Evolutionary conservation across 345 rosid species (phyloP).

Genomic region (Anastatica hierochuntica): DNA sequence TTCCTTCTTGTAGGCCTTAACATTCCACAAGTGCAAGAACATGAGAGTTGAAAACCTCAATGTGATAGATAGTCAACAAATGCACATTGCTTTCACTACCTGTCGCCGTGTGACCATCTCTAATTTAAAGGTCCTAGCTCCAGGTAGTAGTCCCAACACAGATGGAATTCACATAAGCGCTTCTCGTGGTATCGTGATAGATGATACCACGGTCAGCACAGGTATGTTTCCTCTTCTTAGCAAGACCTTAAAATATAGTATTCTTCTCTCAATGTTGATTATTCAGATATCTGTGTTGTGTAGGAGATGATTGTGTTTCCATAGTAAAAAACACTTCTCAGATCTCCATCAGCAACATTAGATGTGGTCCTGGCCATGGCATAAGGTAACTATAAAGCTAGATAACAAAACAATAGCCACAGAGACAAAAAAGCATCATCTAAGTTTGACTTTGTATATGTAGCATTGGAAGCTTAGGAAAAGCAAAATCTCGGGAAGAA

Average conservation of each 20-base stretch:
- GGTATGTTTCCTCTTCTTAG: constrained; percentile 30
- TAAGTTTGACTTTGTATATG: not conserved
- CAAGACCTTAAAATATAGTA: not conserved
- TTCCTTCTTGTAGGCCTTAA: constrained; percentile 50
- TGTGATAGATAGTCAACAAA: constrained; percentile 56
- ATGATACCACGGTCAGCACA: constrained; percentile 49
- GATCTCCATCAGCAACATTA: constrained; percentile 47
- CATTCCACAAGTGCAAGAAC: constrained; percentile 78
- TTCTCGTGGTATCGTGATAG: constrained; percentile 52
- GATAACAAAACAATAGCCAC: not conserved
- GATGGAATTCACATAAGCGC: constrained; percentile 86
- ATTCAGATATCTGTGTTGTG: constrained; percentile 9
- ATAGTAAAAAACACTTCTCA: constrained; percentile 65
- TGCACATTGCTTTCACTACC: constrained; percentile 67
- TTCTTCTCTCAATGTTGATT: not conserved
- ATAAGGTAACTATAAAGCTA: constrained; percentile 47
- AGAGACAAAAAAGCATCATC: not conserved
- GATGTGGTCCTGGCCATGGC: constrained; percentile 98
- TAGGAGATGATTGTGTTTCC: constrained; percentile 97
- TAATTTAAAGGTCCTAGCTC: constrained; percentile 48
- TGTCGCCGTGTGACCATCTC: constrained; percentile 48
- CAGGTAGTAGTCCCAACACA: constrained; percentile 70
- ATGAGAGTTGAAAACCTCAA: constrained; percentile 46
- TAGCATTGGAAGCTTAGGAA: constrained; percentile 93
- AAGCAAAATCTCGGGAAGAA: constrained; percentile 43